phyloP scores from a whole-genome alignment of 2,329 filamentous ascomycete species.

The Diaporthe ampelina region DNA sequence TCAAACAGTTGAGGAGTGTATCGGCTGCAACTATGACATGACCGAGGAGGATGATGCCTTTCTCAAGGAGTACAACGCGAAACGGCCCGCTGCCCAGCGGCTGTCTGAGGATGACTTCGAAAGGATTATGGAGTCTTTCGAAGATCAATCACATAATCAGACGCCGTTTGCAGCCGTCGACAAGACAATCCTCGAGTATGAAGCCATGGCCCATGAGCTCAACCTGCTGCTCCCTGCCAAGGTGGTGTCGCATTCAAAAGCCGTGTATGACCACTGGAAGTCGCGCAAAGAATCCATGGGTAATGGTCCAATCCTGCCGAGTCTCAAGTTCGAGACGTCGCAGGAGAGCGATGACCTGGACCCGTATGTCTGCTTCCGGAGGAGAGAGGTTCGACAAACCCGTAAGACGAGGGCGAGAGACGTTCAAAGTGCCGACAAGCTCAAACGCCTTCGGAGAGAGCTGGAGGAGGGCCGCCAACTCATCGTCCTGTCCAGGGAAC shows the following conservation, averaged over 20 bases:
- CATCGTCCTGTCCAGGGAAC: conserved; percentile 81
- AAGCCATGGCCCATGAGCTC: conserved; percentile 80
- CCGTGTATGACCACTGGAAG: conserved; percentile 93
- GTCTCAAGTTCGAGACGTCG: conserved; percentile 93
- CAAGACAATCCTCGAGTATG: conserved; percentile 84
- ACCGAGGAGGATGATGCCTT: conserved; percentile 90
- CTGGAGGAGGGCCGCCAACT: conserved; percentile 89
- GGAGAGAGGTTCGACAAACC: conserved; percentile 92
- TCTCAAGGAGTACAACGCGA: conserved; percentile 86
- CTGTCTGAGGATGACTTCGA: conserved; percentile 95
- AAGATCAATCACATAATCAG: conserved; percentile 84
- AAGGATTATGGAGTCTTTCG: conserved; percentile 93
- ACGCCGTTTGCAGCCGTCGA: conserved; percentile 93
- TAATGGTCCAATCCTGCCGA: conserved; percentile 81
- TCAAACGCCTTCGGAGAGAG: conserved; percentile 91
- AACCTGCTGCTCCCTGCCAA: conserved; percentile 59
- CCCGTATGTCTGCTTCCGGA: conserved; percentile 97
- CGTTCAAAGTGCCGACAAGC: conserved; percentile 92
- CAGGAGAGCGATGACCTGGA: conserved; percentile 96
- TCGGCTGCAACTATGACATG: conserved; percentile 91
- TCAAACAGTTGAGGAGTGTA: conserved; percentile 96
- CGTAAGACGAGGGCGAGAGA: conserved; percentile 96
- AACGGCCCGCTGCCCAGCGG: conserved; percentile 72
- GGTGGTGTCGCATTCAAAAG: conserved; percentile 74
- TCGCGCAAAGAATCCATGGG: conserved; percentile 73